These are phyloP conservation scores for Jatropha multifida DNA, from an alignment of 441 rosid genomes.

Conservation along the genomic window DNA sequence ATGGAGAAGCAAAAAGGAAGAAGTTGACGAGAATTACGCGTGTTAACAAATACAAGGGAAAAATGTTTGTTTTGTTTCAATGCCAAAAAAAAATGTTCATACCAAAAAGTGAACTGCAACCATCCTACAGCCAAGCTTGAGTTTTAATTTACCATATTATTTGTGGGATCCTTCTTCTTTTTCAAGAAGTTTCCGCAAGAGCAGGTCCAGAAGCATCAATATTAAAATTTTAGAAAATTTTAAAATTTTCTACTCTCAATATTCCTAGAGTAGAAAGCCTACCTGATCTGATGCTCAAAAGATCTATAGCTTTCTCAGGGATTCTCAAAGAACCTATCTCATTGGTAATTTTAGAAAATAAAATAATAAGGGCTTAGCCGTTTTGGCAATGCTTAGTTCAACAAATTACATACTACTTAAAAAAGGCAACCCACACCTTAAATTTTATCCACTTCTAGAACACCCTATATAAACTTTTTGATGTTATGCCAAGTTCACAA, in stretches of 20 bases:
- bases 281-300: not conserved
- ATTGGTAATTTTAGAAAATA: not conserved
- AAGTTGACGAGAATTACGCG: not conserved
- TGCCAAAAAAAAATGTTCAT: not conserved
- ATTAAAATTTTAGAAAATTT: not conserved
- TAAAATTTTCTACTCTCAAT: not conserved
- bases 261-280: not conserved
- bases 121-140: not conserved
- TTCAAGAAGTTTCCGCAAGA: not conserved
- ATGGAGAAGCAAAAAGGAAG: not conserved
- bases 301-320: not conserved
- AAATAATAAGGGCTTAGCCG: not conserved
- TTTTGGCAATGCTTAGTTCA: not conserved
- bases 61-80: not conserved
- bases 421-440: not conserved
- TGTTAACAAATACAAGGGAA: not conserved
- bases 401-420: not conserved
- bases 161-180: not conserved
- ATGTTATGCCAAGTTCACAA: not conserved
- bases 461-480: not conserved
- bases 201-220: conserved; percentile 2
- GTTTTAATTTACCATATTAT: not conserved
- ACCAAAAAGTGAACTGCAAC: not conserved
- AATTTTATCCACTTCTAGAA: not conserved
- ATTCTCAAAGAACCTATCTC: not conserved